A percentile compares a stretch with the other conserved stretches of the same genome.
Conservation (phyloP, 1,139 yeast species). For the Kluyveromyces marxianus region DNA sequence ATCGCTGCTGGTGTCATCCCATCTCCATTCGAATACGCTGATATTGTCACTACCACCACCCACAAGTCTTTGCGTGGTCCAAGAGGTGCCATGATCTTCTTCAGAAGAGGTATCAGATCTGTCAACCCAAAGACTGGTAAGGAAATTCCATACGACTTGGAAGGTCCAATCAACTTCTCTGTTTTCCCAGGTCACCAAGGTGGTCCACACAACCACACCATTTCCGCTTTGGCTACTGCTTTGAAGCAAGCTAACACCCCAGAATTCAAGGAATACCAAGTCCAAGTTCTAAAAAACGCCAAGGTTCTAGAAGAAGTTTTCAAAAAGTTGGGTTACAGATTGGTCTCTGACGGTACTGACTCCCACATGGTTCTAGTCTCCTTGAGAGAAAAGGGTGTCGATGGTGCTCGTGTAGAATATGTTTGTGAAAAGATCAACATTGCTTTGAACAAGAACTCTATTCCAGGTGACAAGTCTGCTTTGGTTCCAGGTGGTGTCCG, state of each 20-base stretch:
- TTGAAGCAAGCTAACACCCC: slow-evolving; percentile 89
- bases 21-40: slow-evolving; percentile 93
- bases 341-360: slow-evolving; percentile 93
- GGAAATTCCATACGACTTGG: slow-evolving; percentile 82
- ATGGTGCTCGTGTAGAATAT: slow-evolving; percentile 96
- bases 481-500: slow-evolving; percentile 97
- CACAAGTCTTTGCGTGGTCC: slow-evolving; percentile 99
- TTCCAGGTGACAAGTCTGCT: slow-evolving; percentile 97
- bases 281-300: slow-evolving; percentile 83
- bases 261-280: slow-evolving; percentile 86
- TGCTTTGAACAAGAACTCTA: slow-evolving; percentile 94
- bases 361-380: slow-evolving; percentile 92
- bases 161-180: slow-evolving; percentile 91
- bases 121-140: slow-evolving; percentile 87
- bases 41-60: slow-evolving; percentile 95
- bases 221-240: slow-evolving; percentile 94
- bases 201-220: slow-evolving; percentile 99
- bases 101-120: slow-evolving; percentile 91
- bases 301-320: slow-evolving; percentile 74
- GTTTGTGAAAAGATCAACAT: slow-evolving; percentile 92
- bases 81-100: slow-evolving; percentile 98
- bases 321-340: slow-evolving; percentile 60
- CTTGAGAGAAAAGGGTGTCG: slow-evolving; percentile 81
- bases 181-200: slow-evolving; percentile 99
- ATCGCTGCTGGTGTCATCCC: slow-evolving; percentile 95